Percentiles rank a stretch among this genome's conserved stretches.
These are phyloP conservation scores for Cercospora zeae-maydis DNA, from an alignment of 2,329 filamentous ascomycete species.

Conservation along the genomic window DNA sequence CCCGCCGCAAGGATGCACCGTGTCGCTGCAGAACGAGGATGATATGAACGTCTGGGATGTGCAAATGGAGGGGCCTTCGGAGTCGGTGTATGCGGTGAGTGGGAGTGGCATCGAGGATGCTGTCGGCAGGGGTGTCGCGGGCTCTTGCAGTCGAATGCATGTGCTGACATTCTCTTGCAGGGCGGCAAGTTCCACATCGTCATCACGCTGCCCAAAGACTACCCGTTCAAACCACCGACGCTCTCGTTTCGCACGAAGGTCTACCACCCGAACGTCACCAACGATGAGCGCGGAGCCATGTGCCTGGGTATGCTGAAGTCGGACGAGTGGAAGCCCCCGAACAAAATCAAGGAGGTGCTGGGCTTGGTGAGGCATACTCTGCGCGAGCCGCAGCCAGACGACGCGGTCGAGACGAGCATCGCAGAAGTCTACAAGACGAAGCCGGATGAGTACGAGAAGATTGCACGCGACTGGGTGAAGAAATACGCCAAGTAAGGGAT, in stretches of 20 bases:
- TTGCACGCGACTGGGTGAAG: conserved; percentile 68
- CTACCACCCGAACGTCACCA: conserved; percentile 93
- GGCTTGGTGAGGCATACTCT: conserved; percentile 72
- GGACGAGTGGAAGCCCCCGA: conserved; percentile 89
- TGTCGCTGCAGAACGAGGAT: conserved; percentile 58
- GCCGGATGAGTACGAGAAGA: conserved; percentile 66
- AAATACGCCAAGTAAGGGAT: conserved; percentile 58
- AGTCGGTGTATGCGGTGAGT: conserved; percentile 62
- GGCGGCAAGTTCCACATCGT: conserved; percentile 71
- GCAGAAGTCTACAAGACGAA: conserved; percentile 77
- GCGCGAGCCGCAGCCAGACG: conserved; percentile 78
- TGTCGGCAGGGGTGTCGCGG: background rate
- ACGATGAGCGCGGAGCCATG: conserved; percentile 80
- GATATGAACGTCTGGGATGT: conserved; percentile 68
- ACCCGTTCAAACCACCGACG: conserved; percentile 83
- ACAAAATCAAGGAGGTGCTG: conserved; percentile 70
- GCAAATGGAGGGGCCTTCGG: conserved; percentile 61
- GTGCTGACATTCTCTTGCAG: conserved; percentile 35
- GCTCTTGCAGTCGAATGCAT: background rate
- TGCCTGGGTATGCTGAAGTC: conserved; percentile 78
- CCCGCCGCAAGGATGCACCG: conserved; percentile 56
- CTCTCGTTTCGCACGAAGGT: conserved; percentile 82
- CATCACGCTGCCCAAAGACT: conserved; percentile 70
- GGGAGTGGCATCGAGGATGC: background rate
- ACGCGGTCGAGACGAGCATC: conserved; percentile 81